Evolutionary conservation across 768 basidiomycete genomes (phyloP).

Genomic region (Sarcodon sp.): DNA sequence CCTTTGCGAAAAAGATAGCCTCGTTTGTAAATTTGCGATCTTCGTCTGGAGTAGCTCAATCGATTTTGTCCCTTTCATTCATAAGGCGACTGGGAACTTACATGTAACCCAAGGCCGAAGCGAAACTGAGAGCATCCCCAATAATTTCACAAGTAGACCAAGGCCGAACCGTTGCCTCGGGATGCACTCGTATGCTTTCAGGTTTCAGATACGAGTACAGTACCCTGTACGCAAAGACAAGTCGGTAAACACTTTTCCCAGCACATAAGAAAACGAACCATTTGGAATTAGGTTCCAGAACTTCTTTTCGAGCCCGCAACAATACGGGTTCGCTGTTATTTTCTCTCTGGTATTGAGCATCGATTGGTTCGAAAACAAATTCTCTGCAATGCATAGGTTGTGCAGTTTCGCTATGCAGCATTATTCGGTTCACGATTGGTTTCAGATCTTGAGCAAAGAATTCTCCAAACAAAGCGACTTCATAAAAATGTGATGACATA

Average conservation of each 20-base stretch:
- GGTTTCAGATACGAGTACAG: conserved; percentile 76
- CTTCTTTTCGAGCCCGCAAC: conserved; percentile 64
- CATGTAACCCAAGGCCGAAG: conserved; percentile 69
- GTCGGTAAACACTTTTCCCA: background rate
- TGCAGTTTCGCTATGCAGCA: conserved; percentile 71
- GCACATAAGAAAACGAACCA: conserved; percentile 32
- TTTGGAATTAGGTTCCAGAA: conserved; percentile 44
- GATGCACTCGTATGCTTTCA: conserved; percentile 72
- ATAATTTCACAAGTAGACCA: conserved; percentile 72
- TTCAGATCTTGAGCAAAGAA: conserved; percentile 70
- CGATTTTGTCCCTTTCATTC: background rate
- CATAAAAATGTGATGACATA: conserved; percentile 44
- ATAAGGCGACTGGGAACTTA: conserved; percentile 18
- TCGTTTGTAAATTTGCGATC: conserved; percentile 71
- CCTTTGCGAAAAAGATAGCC: conserved; percentile 71
- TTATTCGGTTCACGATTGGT: conserved; percentile 68
- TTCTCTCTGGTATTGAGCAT: conserved; percentile 52
- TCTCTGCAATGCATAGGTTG: conserved; percentile 63
- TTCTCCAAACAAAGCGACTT: conserved; percentile 74
- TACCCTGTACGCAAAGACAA: conserved; percentile 30
- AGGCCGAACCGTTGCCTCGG: conserved; percentile 78
- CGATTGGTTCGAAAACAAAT: conserved; percentile 71
- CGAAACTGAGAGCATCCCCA: conserved; percentile 72
- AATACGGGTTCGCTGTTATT: conserved; percentile 51
- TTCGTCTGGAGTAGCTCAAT: conserved; percentile 25